Evolutionary conservation across 495 filamentous ascomycete genomes (phyloP).

Genomic region (Lophium mytilinum): DNA sequence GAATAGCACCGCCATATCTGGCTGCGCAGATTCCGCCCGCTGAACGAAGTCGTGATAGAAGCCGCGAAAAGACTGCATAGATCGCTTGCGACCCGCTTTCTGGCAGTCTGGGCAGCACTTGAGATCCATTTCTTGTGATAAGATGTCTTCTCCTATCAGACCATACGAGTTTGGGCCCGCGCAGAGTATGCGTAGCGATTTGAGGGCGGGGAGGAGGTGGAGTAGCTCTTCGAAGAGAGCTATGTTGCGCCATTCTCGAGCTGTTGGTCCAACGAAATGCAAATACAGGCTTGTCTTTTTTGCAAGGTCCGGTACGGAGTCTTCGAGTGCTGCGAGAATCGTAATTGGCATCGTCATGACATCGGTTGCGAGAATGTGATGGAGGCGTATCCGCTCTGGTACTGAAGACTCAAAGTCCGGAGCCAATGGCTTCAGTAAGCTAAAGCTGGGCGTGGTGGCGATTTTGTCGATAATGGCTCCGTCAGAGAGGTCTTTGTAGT

Average conservation of each 20-base stretch:
- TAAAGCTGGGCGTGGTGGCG: conserved; percentile 4
- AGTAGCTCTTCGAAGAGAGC: conserved; percentile 10
- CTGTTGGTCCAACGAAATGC: conserved; percentile 7
- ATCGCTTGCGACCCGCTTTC: background rate
- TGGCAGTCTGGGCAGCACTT: conserved; percentile 7
- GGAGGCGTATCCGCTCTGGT: conserved; percentile 10
- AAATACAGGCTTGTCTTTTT: conserved; percentile 2
- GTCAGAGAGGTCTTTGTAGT: conserved; percentile 9
- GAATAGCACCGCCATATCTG: conserved; percentile 9
- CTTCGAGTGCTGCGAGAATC: conserved; percentile 11
- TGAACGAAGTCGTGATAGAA: conserved; percentile 13
- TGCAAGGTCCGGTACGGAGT: background rate
- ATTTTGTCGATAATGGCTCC: background rate
- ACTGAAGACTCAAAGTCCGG: background rate
- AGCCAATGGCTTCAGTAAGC: background rate
- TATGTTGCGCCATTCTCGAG: conserved; percentile 3
- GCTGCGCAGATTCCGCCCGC: conserved; percentile 1
- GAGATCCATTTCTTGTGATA: background rate
- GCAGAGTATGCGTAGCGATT: conserved; percentile 1
- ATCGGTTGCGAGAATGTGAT: conserved; percentile 4
- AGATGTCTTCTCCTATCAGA: no score
- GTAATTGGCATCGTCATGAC: conserved; percentile 13
- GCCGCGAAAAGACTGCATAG: conserved; percentile 1
- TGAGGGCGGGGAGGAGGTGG: conserved; percentile 6
- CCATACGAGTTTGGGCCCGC: background rate